A percentile compares a stretch with the other conserved stretches of the same genome.
phyloP scores from a whole-genome alignment of 306 rosid genomes.

The Alnus glutinosa region DNA sequence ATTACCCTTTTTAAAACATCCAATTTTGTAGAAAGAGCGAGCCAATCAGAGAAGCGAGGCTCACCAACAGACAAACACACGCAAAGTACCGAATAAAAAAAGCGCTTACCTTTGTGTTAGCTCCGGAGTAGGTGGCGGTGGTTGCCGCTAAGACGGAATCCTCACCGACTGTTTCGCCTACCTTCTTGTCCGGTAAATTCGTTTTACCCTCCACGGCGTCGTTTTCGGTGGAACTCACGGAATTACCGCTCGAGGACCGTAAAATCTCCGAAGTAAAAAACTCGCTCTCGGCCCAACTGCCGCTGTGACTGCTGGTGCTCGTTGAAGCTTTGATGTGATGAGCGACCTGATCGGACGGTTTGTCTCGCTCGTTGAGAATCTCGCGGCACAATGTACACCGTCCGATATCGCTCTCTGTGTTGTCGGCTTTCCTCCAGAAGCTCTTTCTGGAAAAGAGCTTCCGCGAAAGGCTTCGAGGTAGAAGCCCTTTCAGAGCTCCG shows the following conservation, averaged over 20 bases:
- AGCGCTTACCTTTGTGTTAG: slow-evolving; percentile 40
- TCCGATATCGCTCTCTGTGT: not conserved
- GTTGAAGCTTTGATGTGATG: not conserved
- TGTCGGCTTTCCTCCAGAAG: slow-evolving; percentile 44
- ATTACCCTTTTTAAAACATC: too few relatives aligned
- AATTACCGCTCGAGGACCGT: slow-evolving; percentile 26
- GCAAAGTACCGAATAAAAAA: not conserved
- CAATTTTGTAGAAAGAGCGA: not conserved
- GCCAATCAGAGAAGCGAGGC: not conserved
- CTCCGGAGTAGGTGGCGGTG: slow-evolving; percentile 2
- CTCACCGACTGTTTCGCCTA: slow-evolving; percentile 32
- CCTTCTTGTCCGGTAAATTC: not conserved
- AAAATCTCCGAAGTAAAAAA: slow-evolving; percentile 38
- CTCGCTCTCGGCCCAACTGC: slow-evolving; percentile 69
- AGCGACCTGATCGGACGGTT: slow-evolving; percentile 30
- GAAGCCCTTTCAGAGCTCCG: slow-evolving; percentile 24
- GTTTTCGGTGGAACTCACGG: slow-evolving; percentile 32
- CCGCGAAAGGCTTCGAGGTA: slow-evolving; percentile 52
- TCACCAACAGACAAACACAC: not conserved
- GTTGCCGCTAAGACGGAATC: slow-evolving; percentile 21
- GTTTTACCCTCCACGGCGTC: slow-evolving; percentile 26
- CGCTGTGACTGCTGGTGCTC: slow-evolving; percentile 13
- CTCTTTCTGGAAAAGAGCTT: slow-evolving; percentile 51
- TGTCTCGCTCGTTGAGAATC: slow-evolving; percentile 23
- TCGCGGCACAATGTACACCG: slow-evolving; percentile 44